phyloP scores from a whole-genome alignment of 441 rosid genomes.

The Pelargonium citronellum region DNA sequence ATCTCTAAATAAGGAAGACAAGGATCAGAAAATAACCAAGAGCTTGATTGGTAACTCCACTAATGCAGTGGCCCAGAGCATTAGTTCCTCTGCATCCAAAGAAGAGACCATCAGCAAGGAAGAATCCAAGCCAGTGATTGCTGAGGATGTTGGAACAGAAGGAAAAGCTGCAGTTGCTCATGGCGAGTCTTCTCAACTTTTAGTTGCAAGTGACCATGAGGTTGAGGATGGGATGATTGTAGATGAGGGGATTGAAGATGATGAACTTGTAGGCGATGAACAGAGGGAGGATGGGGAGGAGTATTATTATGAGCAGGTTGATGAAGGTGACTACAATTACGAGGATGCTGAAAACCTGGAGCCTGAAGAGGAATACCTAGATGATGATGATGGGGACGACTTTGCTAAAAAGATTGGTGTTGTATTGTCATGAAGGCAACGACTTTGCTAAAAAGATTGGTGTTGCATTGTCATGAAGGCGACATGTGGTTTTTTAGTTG shows the following conservation, averaged over 20 bases:
- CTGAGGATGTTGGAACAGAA: slow-evolving; percentile 20
- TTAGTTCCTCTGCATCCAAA: slow-evolving; percentile 21
- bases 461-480: too few relatives aligned
- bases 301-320: slow-evolving; percentile 54
- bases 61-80: slow-evolving; percentile 2
- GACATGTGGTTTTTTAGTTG: too few relatives aligned
- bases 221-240: slow-evolving; percentile 35
- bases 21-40: slow-evolving; percentile 18
- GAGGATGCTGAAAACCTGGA: slow-evolving; percentile 53
- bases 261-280: slow-evolving; percentile 47
- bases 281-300: slow-evolving; percentile 39
- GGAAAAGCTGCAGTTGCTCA: slow-evolving; percentile 27
- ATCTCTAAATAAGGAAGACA: slow-evolving; percentile 21
- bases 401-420: slow-evolving; percentile 26
- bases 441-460: slow-evolving; percentile 45
- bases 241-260: slow-evolving; percentile 47
- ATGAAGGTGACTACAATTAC: slow-evolving; percentile 61
- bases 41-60: slow-evolving; percentile 15
- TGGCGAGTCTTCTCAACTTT: slow-evolving; percentile 29
- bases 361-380: slow-evolving; percentile 46
- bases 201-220: slow-evolving; percentile 31
- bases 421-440: slow-evolving; percentile 24
- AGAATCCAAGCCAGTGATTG: slow-evolving; percentile 26
- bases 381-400: slow-evolving; percentile 41
- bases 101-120: slow-evolving; percentile 28